Evolutionary conservation across 352 stramenopile genomes (phyloP).

Genomic region (Elongisporangium prolatum): DNA sequence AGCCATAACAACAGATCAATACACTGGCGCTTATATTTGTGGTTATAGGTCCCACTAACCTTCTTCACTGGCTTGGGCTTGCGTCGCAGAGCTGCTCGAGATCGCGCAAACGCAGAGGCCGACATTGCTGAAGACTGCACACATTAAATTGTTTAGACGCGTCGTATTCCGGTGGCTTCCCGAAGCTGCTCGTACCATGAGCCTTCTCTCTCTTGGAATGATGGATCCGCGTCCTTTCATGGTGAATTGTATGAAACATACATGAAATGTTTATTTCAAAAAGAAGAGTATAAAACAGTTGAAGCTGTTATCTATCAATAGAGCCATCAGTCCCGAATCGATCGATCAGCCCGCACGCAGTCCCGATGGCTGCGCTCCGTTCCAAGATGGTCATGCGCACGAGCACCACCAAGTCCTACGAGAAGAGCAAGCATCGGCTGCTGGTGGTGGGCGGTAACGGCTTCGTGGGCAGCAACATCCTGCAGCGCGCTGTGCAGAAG

Average conservation of each 20-base stretch:
- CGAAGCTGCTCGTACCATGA: background rate
- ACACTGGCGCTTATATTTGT: background rate
- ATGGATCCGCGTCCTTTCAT: background rate
- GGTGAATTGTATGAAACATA: background rate
- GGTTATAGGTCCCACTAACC: conserved; percentile 10
- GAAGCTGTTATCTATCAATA: background rate
- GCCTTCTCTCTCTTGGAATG: background rate
- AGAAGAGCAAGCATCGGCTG: conserved; percentile 68
- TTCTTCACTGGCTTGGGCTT: conserved; percentile 69
- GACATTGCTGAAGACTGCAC: conserved; percentile 43
- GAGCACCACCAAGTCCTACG: conserved; percentile 38
- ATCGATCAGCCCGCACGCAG: conserved; percentile 5
- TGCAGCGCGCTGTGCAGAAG: conserved; percentile 84
- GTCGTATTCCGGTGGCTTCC: background rate
- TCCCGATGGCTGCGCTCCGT: background rate
- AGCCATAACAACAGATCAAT: background rate
- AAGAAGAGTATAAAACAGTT: background rate
- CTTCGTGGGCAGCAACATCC: conserved; percentile 90
- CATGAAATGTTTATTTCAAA: background rate
- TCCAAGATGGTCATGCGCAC: conserved; percentile 13
- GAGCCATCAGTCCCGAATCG: conserved; percentile 18
- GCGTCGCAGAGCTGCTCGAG: conserved; percentile 46
- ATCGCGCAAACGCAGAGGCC: conserved; percentile 59
- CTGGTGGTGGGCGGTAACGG: conserved; percentile 87
- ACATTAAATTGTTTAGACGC: background rate